A percentile compares a stretch with the other conserved stretches of the same genome.
Conservation (phyloP, 2,329 filamentous ascomycete genomes). For the Tricladium varicosporioides region DNA sequence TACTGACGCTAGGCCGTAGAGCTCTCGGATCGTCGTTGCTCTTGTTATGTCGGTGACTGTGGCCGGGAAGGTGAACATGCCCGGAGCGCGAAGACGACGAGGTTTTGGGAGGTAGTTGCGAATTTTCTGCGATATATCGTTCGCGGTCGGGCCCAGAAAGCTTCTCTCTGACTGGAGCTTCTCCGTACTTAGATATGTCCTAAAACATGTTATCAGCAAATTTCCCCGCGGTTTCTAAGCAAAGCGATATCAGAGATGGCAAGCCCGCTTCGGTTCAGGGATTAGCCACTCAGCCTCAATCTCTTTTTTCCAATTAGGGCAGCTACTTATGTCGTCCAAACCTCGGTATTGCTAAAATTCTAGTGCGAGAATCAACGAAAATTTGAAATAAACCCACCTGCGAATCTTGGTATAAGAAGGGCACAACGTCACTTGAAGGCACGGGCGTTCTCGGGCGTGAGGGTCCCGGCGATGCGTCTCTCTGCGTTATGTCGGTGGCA, state of each 20-base stretch:
- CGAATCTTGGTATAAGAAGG: constrained; percentile 91
- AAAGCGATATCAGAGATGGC: background rate
- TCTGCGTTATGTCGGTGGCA: constrained; percentile 59
- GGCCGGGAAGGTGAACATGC: constrained; percentile 62
- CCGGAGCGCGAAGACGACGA: constrained; percentile 61
- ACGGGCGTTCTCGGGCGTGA: constrained; percentile 82
- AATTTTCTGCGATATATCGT: constrained; percentile 53
- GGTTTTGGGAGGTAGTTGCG: constrained; percentile 55
- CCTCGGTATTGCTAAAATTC: constrained; percentile 5
- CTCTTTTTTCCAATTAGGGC: constrained; percentile 4
- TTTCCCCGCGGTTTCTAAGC: background rate
- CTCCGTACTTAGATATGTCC: constrained; percentile 75
- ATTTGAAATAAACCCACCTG: constrained; percentile 53
- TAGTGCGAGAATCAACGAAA: background rate
- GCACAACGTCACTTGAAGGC: constrained; percentile 88
- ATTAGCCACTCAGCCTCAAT: constrained; percentile 9
- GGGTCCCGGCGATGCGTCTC: constrained; percentile 71
- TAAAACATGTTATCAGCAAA: constrained; percentile 33
- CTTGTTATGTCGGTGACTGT: constrained; percentile 66
- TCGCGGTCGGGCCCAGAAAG: constrained; percentile 69
- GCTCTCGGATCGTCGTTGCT: constrained; percentile 65
- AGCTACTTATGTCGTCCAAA: constrained; percentile 2
- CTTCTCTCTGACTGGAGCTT: constrained; percentile 71
- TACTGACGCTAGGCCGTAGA: constrained; percentile 69
- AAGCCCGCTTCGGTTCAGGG: constrained; percentile 5